phyloP scores from a whole-genome alignment of 345 rosid species.

The Sisymbrium altissimum region DNA sequence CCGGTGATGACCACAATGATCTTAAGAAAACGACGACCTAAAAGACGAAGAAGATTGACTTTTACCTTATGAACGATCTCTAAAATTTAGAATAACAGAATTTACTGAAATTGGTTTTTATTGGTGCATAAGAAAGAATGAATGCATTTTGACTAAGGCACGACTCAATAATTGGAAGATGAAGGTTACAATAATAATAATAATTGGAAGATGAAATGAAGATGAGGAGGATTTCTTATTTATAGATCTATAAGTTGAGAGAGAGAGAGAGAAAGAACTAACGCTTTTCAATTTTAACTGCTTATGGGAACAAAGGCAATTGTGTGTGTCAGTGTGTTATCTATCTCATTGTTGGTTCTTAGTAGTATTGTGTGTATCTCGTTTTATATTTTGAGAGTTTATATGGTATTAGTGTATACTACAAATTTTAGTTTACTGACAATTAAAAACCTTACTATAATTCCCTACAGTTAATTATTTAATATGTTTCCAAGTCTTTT shows the following conservation, averaged over 20 bases:
- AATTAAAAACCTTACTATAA: background rate
- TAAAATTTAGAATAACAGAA: background rate
- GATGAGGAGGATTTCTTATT: slow-evolving; percentile 8
- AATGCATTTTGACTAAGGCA: slow-evolving; percentile 9
- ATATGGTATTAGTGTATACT: background rate
- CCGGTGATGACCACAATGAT: slow-evolving; percentile 3
- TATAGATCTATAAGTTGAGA: background rate
- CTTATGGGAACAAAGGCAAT: too few species aligned
- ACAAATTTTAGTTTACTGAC: background rate
- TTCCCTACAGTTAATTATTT: too few species aligned
- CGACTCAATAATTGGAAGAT: background rate
- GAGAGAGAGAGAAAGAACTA: background rate
- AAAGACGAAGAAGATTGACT: background rate
- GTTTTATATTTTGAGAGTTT: background rate
- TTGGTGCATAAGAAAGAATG: slow-evolving; percentile 9
- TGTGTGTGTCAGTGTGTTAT: background rate
- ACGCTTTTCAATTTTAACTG: background rate
- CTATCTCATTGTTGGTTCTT: background rate
- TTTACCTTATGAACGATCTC: background rate
- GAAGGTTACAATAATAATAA: too few species aligned
- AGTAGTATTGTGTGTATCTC: background rate
- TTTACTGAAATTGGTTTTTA: background rate
- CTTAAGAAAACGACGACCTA: background rate
- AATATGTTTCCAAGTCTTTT: too few species aligned
- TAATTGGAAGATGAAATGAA: slow-evolving; percentile 28